A percentile compares a stretch with the other conserved stretches of the same genome.
Evolutionary conservation across 2,329 filamentous ascomycete genomes (phyloP).

Genomic region (Colletotrichum musae): DNA sequence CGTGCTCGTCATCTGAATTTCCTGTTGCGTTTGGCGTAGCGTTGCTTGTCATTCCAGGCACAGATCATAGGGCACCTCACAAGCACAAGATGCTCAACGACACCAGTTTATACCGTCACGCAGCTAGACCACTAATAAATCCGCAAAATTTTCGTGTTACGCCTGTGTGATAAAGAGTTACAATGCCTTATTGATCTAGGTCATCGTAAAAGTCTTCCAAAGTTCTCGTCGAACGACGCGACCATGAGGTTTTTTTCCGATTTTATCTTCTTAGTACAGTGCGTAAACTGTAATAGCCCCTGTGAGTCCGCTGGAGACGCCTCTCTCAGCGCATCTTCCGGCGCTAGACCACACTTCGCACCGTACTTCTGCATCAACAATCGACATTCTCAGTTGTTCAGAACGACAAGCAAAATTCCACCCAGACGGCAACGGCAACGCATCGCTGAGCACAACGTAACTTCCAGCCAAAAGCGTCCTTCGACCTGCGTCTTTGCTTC

Average conservation of each 20-base stretch:
- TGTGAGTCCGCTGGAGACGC: neutral
- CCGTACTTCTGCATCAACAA: slow-evolving; percentile 21
- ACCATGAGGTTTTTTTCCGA: too few species aligned
- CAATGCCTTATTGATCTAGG: too few species aligned
- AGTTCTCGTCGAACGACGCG: too few species aligned
- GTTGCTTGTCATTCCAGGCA: too few species aligned
- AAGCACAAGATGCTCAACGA: too few species aligned
- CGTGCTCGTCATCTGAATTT: neutral
- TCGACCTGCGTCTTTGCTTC: neutral
- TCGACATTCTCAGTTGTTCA: slow-evolving; percentile 28
- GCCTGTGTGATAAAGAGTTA: too few species aligned
- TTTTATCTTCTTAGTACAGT: slow-evolving; percentile 5
- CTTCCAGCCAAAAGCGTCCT: slow-evolving; percentile 4
- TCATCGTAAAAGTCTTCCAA: too few species aligned
- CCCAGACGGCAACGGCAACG: neutral
- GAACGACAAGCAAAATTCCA: slow-evolving; percentile 32
- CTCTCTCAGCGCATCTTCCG: neutral
- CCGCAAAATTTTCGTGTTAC: too few species aligned
- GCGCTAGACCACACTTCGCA: slow-evolving; percentile 18
- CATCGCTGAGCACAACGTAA: slow-evolving; percentile 8
- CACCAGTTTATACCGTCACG: too few species aligned
- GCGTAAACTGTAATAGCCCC: neutral
- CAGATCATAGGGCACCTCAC: neutral
- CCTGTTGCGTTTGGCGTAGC: neutral
- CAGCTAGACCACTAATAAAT: too few species aligned